Percentiles rank a stretch among this genome's conserved stretches.
Conservation (phyloP, 2,329 filamentous ascomycete species). For the Curvularia eragrostidis region DNA sequence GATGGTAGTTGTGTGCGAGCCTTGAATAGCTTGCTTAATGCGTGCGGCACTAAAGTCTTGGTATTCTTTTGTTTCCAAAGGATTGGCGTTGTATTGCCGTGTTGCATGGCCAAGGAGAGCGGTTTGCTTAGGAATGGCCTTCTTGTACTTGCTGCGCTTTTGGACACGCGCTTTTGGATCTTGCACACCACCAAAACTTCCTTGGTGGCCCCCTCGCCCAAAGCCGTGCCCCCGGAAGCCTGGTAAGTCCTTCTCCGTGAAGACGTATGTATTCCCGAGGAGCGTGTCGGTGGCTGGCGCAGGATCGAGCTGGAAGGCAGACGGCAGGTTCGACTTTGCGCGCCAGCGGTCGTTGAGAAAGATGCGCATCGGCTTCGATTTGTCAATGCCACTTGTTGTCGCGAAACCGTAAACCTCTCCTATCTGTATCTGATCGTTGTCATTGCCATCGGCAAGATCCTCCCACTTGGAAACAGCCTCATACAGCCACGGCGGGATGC, state of each 20-base stretch:
- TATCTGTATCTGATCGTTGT: conserved; percentile 49
- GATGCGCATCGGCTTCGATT: conserved; percentile 64
- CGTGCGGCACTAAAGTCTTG: conserved; percentile 51
- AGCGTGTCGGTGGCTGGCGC: conserved; percentile 56
- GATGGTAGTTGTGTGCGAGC: conserved; percentile 39
- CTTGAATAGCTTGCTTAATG: conserved; percentile 56
- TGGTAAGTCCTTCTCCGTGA: conserved; percentile 90
- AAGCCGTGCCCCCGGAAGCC: conserved; percentile 63
- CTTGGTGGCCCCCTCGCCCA: conserved; percentile 27
- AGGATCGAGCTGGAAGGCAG: conserved; percentile 83
- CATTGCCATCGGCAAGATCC: conserved; percentile 43
- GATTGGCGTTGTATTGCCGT: conserved; percentile 60
- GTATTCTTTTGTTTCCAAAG: conserved; percentile 54
- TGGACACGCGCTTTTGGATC: conserved; percentile 44
- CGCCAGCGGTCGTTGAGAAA: conserved; percentile 69
- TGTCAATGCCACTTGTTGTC: conserved; percentile 37
- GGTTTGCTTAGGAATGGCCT: conserved; percentile 54
- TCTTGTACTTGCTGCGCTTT: conserved; percentile 46
- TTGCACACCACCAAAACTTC: conserved; percentile 33
- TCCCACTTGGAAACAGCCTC: conserved; percentile 48
- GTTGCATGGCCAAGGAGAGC: conserved; percentile 67
- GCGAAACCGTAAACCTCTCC: conserved; percentile 44
- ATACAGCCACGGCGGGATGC: conserved; percentile 51
- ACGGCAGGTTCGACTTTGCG: conserved; percentile 77
- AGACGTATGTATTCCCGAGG: conserved; percentile 88